Conservation (phyloP, 1,139 yeast genomes). For the Geotrichum fermentans region DNA sequence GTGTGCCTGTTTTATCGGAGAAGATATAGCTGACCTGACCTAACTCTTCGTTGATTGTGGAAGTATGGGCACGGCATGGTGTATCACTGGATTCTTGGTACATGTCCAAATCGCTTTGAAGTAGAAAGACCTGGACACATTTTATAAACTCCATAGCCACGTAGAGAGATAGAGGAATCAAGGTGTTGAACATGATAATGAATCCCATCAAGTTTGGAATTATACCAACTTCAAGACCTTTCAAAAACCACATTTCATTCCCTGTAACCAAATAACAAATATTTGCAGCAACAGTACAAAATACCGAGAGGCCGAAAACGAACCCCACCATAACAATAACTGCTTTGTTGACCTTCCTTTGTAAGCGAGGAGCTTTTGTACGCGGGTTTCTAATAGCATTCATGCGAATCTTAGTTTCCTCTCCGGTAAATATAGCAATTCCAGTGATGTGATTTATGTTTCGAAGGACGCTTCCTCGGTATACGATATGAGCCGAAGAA, state of each 20-base stretch:
- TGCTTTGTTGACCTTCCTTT: conserved; percentile 71
- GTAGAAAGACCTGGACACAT: conserved; percentile 69
- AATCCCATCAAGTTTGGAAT: conserved; percentile 93
- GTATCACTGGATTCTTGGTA: conserved; percentile 78
- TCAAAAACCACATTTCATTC: conserved; percentile 64
- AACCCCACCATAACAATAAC: conserved; percentile 83
- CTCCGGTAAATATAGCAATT: conserved; percentile 85
- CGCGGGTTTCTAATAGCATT: conserved; percentile 86
- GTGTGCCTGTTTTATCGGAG: conserved; percentile 94
- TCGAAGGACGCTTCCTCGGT: conserved; percentile 83
- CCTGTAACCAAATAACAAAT: conserved; percentile 46
- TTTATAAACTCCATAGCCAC: conserved; percentile 96
- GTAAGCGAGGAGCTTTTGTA: conserved; percentile 88
- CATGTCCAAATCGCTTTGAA: conserved; percentile 92
- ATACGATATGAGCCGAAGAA: conserved; percentile 73
- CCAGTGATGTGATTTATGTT: conserved; percentile 75
- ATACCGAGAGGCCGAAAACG: conserved; percentile 67
- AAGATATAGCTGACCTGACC: conserved; percentile 94
- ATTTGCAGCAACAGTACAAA: conserved; percentile 77
- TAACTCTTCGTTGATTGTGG: conserved; percentile 88
- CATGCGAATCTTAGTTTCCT: conserved; percentile 92
- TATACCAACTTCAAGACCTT: conserved; percentile 69
- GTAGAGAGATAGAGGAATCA: conserved; percentile 89
- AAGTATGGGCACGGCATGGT: conserved; percentile 92
- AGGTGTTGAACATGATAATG: conserved; percentile 92